Evolutionary conservation across 331 rosid genomes (phyloP).

Genomic region (Arachis monticola): DNA sequence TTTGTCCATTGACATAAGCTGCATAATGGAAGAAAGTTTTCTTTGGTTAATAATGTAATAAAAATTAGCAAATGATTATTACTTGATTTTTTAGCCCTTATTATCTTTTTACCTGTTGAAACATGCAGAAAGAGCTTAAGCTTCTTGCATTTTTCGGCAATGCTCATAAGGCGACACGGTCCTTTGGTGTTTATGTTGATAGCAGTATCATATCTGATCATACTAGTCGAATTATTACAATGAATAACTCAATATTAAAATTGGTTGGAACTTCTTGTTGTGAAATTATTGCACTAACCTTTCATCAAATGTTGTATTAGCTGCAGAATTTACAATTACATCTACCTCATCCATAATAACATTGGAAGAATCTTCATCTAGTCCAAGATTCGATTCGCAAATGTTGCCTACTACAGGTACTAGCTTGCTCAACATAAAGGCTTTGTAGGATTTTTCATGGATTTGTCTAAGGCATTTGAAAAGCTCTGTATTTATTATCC

Average conservation of each 20-base stretch:
- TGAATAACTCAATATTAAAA: constrained; percentile 24
- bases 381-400: constrained; percentile 78
- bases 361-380: constrained; percentile 56
- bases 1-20: constrained; percentile 98
- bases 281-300: constrained; percentile 50
- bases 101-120: constrained; percentile 71
- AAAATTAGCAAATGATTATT: not conserved
- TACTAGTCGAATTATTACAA: constrained; percentile 30
- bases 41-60: constrained; percentile 1
- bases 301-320: constrained; percentile 93
- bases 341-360: constrained; percentile 77
- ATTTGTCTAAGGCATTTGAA: constrained; percentile 76
- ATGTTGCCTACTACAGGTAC: constrained; percentile 86
- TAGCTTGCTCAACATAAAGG: constrained; percentile 85
- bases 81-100: constrained; percentile 3
- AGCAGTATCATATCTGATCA: constrained; percentile 78
- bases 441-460: constrained; percentile 79
- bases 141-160: constrained; percentile 83
- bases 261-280: not conserved
- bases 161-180: constrained; percentile 77
- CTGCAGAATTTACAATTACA: constrained; percentile 89
- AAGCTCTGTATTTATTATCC: constrained; percentile 74
- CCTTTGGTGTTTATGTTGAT: constrained; percentile 86
- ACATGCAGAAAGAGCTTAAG: constrained; percentile 90
- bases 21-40: constrained; percentile 34